Conservation (phyloP, 805 yeast species). For the Candida michaelii region DNA sequence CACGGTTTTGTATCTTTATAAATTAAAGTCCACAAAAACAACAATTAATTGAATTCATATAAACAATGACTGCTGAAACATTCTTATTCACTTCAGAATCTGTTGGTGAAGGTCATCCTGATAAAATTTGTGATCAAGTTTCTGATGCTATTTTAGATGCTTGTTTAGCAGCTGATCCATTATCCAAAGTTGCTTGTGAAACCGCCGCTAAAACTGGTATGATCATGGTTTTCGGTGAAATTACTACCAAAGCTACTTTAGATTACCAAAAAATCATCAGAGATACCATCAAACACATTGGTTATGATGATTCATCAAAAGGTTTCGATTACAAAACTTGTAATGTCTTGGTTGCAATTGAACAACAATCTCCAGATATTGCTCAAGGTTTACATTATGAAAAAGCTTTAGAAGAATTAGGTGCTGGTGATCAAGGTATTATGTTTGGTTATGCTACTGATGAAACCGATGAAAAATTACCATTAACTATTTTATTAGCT, state of each 20-base stretch:
- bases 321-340: slow-evolving; percentile 99
- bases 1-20: slow-evolving; percentile 5
- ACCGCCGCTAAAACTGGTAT: slow-evolving; percentile 99
- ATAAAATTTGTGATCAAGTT: slow-evolving; percentile 97
- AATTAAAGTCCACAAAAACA: slow-evolving; percentile 4
- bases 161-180: slow-evolving; percentile 91
- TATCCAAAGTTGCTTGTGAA: slow-evolving; percentile 99
- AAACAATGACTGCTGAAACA: slow-evolving; percentile 15
- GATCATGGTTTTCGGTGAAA: slow-evolving; percentile 99
- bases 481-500: slow-evolving; percentile 89
- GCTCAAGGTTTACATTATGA: slow-evolving; percentile 99
- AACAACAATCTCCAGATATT: slow-evolving; percentile 98
- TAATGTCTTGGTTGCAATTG: slow-evolving; percentile 97
- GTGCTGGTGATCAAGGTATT: slow-evolving; percentile 99
- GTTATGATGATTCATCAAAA: slow-evolving; percentile 92
- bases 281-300: slow-evolving; percentile 97
- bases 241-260: slow-evolving; percentile 91
- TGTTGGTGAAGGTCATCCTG: slow-evolving; percentile 95
- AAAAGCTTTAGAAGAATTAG: slow-evolving; percentile 91
- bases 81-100: slow-evolving; percentile 82
- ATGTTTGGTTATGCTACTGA: slow-evolving; percentile 99
- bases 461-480: slow-evolving; percentile 96
- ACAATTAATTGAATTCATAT: not conserved
- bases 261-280: slow-evolving; percentile 98
- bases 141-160: slow-evolving; percentile 98